Evolutionary conservation across 345 rosid species (phyloP).

Genomic region (Linum usitatissimum): DNA sequence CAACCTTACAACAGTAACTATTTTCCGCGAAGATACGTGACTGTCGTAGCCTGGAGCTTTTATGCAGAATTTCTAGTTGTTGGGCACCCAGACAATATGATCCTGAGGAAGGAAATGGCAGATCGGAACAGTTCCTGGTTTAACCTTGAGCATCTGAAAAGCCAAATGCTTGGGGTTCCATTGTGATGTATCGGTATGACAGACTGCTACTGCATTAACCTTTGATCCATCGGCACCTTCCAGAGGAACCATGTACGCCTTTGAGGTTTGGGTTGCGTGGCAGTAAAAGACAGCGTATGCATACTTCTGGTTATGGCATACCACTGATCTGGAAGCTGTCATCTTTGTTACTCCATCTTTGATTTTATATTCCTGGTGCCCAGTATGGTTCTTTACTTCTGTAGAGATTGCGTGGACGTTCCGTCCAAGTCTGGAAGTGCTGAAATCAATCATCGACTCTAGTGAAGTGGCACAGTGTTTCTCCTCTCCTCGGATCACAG

Average conservation of each 20-base stretch:
- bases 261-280: slow-evolving; percentile 47
- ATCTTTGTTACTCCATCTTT: slow-evolving; percentile 31
- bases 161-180: slow-evolving; percentile 86
- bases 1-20: slow-evolving; percentile 7
- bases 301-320: slow-evolving; percentile 78
- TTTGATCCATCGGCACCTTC: slow-evolving; percentile 51
- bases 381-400: slow-evolving; percentile 35
- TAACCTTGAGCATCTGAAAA: slow-evolving; percentile 57
- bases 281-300: slow-evolving; percentile 74
- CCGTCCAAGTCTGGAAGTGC: slow-evolving; percentile 57
- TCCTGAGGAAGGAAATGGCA: slow-evolving; percentile 83
- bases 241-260: slow-evolving; percentile 44
- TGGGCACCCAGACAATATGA: slow-evolving; percentile 52
- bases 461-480: slow-evolving; percentile 71
- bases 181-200: slow-evolving; percentile 74
- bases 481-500: slow-evolving; percentile 58
- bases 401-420: slow-evolving; percentile 45
- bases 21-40: slow-evolving; percentile 7
- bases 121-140: slow-evolving; percentile 60
- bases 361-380: slow-evolving; percentile 41
- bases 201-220: slow-evolving; percentile 59
- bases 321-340: slow-evolving; percentile 35
- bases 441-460: slow-evolving; percentile 74
- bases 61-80: slow-evolving; percentile 17
- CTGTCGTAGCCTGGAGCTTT: not conserved